Evolutionary conservation across 1,139 yeast species (phyloP), one percentile per base, ranked within the genome.

Genomic region (Hanseniaspora uvarum): DNA sequence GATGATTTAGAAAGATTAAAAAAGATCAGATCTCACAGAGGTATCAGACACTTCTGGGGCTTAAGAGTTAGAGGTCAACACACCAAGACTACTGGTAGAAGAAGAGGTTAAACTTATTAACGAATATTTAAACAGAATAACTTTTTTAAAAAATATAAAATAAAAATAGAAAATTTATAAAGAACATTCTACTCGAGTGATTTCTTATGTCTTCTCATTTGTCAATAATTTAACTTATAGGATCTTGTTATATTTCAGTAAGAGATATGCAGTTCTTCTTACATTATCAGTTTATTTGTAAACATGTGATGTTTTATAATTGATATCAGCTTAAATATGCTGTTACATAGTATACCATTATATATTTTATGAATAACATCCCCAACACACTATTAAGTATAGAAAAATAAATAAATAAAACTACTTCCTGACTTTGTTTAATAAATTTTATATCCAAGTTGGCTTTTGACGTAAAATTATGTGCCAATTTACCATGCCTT

Each of bases 11-110:
- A 92, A 81, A 92, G 97, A 83, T 83, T 92, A 77, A 94, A 94
- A 95, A 92, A 94, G 81, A 92, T 94, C 84, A 92, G 97, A 84
- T 81, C 97, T 72, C 98, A 92, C 94, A 86, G 97, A 80, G 99
- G 99, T 89, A 86, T 92, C 76, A 87, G 99, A 84, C 99, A 92
- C 83, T 89, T 84, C 94, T 94, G 97, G 97, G 97, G 97, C 72
- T 78, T 85, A 72, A 80, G 79, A 74, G 83, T 79, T 68, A 88
- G 97, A 84, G 97, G 97, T 81, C 97, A 89, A 84, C 98, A 92
- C 81, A 92, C 98, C 83, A 92, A 92, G 86, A 89, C 97, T 75
- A 92, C 98, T 70, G 94, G 96, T 75, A 88, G 98, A 81, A 79
- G 78, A 77, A 70, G 69, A 67, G 60, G 60, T 63, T 68, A 67